These are phyloP conservation scores for Phytophthora ramorum DNA, from an alignment of 352 stramenopile species.

Conservation along the genomic window DNA sequence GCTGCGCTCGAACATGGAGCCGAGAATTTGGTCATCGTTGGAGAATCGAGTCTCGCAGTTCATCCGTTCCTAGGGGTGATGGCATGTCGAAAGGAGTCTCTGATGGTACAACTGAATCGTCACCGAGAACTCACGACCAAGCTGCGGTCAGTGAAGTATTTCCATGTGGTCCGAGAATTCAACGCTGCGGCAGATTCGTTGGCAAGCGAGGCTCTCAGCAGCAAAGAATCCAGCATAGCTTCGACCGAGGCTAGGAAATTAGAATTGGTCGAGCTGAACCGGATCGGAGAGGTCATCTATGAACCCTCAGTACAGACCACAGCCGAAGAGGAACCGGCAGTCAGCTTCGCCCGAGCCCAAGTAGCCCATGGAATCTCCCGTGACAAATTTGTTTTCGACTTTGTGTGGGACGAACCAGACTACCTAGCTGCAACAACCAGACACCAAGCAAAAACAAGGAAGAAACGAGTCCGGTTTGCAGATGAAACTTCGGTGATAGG, in stretches of 20 bases:
- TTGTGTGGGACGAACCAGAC: background rate
- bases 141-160: conserved; percentile 11
- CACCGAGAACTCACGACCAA: too few relatives aligned
- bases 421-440: background rate
- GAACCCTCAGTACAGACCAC: too few relatives aligned
- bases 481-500: too few relatives aligned
- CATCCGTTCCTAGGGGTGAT: conserved; percentile 17
- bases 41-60: conserved; percentile 13
- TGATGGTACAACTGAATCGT: too few relatives aligned
- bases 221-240: conserved; percentile 1
- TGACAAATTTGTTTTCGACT: background rate
- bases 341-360: background rate
- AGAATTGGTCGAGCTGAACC: conserved; percentile 6
- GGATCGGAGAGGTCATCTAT: too few relatives aligned
- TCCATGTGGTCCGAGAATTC: conserved; percentile 2
- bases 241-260: background rate
- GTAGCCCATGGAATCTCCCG: too few relatives aligned
- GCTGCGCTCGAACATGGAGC: background rate
- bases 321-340: too few relatives aligned
- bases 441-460: background rate
- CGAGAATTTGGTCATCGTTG: conserved; percentile 18
- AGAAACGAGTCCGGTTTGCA: too few relatives aligned
- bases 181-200: conserved; percentile 10
- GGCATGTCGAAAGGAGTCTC: conserved; percentile 9
- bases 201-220: conserved; percentile 5